Base-by-base conservation (phyloP, 2,329 filamentous ascomycete species). In the Aureobasidium mangrovei region DNA sequence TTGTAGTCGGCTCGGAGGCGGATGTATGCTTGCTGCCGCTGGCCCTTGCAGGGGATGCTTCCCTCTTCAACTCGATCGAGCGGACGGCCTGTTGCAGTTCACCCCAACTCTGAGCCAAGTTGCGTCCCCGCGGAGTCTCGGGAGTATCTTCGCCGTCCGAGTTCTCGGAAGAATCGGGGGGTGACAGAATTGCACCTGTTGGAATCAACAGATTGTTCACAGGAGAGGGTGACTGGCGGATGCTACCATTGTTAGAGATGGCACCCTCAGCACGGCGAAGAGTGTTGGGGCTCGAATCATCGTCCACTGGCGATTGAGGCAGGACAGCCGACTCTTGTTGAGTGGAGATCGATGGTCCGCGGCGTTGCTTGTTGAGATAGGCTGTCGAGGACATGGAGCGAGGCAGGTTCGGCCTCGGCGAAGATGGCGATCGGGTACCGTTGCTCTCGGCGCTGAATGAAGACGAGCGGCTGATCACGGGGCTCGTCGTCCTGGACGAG, bases 191-290 rank as follows among this genome's bases (percentile, higher is more conserved):
- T 59, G 88, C 90, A 58, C 88, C 89, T 58, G 82, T 81, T 40
- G 90, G 89, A 69, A 95, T 93, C 59, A 81, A 74, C 57, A 82
- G 79, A 71, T 88, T 83, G 59, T 83, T 88, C 59, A 89, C 72
- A 18, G 89, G 88, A n/a, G 88, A 85, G 12, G 89, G 88, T 45
- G 90, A 94, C 69, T 91, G 87, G 63, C 88, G 82, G 58, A 94
- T 74, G 70, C 82, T 88, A 68, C 75, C 75, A 66, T 75, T 77
- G 54, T 73, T 63, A 39, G 65, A 63, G 54, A 68, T 41, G 44
- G 45, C 42, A 49, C 41, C 42, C 10, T 46, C 54, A 7, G 43
- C 31, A 3, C 31, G 43, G 33, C 54, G 29, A 42, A 39, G 29
- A 42, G 28, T 40, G 52, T 5, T 28, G 47, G 45, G 26, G 40